Evolutionary conservation across 495 filamentous ascomycete genomes (phyloP), one percentile per base, ranked within the genome.

Genomic region (Aspergillus bridgeri): DNA sequence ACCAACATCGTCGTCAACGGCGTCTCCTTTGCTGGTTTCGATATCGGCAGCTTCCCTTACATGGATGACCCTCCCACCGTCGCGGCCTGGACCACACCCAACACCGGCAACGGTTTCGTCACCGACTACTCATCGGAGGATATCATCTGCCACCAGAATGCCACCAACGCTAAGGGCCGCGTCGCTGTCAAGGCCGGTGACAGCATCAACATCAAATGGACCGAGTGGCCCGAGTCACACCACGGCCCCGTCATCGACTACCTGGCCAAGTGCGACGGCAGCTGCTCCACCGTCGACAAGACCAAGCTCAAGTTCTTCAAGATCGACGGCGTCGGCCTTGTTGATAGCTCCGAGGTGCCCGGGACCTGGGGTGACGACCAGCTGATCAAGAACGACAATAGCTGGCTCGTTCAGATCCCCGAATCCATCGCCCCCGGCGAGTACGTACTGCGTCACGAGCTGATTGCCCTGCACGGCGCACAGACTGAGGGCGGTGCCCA

Each of bases 391-490:
- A 83, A 86, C 74, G 79, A 83, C 78, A 81, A 78, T 72, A 79
- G 72, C 44, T 87, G 83, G 83, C 72, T 81, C 42, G 79, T 88
- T 23, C 79, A 81, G 54, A 86, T 90, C 67, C 86, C 87, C 5
- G 38, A 72, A 21, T 69, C 71, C 61, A 77, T 89, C 46, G 81
- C 79, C 27, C 66, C 84, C 5, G 86, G 86, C 21, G 82, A 85
- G 70, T 90, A 88, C 67, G 81, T 89, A 49, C 75, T 90, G n/a
- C 84, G 87, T 18, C 83, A 88, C 66, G 87, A 90, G 69, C 79
- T 89, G 60, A 83, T 89, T 53, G 86, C 85, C 3, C 79, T 89
- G 2, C 86, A 89, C 73, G 68, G 74, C 15, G 85, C 81, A 8
- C 72, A 68, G 20, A 57, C 65, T 7, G 60, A 60, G 3, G 74